Evolutionary conservation across 2,329 filamentous ascomycete species (phyloP).

Genomic region (Sphaerulina populicola): DNA sequence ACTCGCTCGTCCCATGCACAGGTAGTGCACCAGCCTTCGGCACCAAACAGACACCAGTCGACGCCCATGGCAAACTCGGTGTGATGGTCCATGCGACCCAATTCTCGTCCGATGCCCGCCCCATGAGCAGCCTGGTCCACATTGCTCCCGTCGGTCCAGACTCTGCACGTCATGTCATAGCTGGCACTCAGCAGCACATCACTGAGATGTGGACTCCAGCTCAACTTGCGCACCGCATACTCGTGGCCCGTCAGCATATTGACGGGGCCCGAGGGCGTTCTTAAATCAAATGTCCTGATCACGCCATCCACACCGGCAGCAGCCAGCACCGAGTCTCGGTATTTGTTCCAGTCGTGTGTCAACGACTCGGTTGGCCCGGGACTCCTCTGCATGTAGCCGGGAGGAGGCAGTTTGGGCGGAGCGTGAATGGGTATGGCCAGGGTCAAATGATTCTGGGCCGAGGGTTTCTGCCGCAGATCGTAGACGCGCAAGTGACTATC

Average conservation of each 20-base stretch:
- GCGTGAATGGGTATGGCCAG: slow-evolving; percentile 76
- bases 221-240: slow-evolving; percentile 76
- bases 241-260: slow-evolving; percentile 74
- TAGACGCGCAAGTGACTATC: slow-evolving; percentile 87
- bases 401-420: slow-evolving; percentile 46
- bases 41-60: slow-evolving; percentile 96
- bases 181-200: slow-evolving; percentile 81
- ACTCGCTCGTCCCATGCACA: slow-evolving; percentile 91
- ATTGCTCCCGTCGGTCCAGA: slow-evolving; percentile 77
- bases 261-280: slow-evolving; percentile 66
- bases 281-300: slow-evolving; percentile 83
- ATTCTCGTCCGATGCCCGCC: slow-evolving; percentile 45
- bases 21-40: slow-evolving; percentile 89
- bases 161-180: slow-evolving; percentile 94
- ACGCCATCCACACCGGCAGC: slow-evolving; percentile 81
- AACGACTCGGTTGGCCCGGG: slow-evolving; percentile 69
- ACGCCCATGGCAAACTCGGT: slow-evolving; percentile 95
- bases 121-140: slow-evolving; percentile 37
- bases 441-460: slow-evolving; percentile 78
- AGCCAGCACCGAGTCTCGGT: slow-evolving; percentile 73
- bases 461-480: slow-evolving; percentile 79
- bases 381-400: slow-evolving; percentile 35
- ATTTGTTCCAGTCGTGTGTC: slow-evolving; percentile 99
- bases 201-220: slow-evolving; percentile 90
- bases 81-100: slow-evolving; percentile 83